These are phyloP conservation scores for Brassica nigra DNA, from an alignment of 345 rosid species.

Conservation along the genomic window DNA sequence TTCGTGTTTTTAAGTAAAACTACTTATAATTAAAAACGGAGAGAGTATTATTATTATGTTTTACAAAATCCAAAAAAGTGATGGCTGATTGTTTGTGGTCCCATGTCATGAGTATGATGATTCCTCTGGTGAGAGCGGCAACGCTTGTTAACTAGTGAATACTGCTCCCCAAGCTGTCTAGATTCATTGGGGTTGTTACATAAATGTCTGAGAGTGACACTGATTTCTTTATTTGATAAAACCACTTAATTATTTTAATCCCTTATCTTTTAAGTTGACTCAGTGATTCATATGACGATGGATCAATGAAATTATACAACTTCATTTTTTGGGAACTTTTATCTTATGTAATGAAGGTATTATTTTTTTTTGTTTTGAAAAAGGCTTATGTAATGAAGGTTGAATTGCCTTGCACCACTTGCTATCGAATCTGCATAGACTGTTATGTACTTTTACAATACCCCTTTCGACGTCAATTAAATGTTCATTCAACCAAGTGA, in stretches of 20 bases:
- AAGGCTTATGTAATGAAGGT: background rate
- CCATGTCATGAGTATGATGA: background rate
- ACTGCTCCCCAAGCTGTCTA: background rate
- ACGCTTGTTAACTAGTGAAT: constrained; percentile 19
- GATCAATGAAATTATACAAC: background rate
- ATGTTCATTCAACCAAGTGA: background rate
- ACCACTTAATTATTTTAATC: constrained; percentile 5
- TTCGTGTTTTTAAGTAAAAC: too few relatives aligned
- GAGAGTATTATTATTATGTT: background rate
- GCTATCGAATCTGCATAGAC: background rate
- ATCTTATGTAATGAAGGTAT: background rate
- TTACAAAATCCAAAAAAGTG: background rate
- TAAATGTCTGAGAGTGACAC: background rate
- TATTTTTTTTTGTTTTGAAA: too few relatives aligned
- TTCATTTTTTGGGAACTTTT: background rate
- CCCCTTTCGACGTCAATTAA: background rate
- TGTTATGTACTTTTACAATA: background rate
- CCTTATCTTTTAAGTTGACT: background rate
- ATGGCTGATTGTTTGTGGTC: background rate
- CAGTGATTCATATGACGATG: background rate
- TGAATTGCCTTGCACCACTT: background rate
- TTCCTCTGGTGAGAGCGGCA: constrained; percentile 17
- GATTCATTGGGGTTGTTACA: background rate
- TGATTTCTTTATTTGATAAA: background rate
- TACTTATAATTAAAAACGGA: too few relatives aligned